Percentiles rank a stretch among this genome's conserved stretches.
These are phyloP conservation scores for Serendipita sp. DNA, from an alignment of 768 basidiomycete species.

Conservation along the genomic window DNA sequence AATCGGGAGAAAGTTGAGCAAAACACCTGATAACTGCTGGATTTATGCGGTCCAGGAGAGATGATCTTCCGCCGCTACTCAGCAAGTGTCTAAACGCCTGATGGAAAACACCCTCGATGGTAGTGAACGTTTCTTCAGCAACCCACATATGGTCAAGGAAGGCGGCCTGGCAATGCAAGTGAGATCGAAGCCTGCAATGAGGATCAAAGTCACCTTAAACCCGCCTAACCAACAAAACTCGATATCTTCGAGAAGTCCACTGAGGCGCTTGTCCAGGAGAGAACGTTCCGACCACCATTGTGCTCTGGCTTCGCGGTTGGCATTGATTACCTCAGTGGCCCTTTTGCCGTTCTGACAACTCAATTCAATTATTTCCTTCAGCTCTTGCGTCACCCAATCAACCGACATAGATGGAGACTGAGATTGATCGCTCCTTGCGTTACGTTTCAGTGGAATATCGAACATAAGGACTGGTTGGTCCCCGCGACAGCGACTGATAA, in stretches of 20 bases:
- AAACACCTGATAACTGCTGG: conserved; percentile 73
- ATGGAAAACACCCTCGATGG: too few species aligned
- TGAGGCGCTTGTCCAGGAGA: conserved; percentile 60
- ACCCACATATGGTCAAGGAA: too few species aligned
- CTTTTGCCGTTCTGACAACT: conserved; percentile 30
- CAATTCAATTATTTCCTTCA: conserved; percentile 54
- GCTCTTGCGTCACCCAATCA: conserved; percentile 53
- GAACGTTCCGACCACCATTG: conserved; percentile 79
- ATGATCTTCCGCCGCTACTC: not conserved
- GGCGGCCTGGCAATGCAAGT: too few species aligned
- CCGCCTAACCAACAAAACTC: conserved; percentile 96
- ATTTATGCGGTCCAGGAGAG: conserved; percentile 30
- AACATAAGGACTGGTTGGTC: conserved; percentile 57
- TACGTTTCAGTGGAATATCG: conserved; percentile 62
- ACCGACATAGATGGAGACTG: conserved; percentile 53
- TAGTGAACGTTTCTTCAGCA: too few species aligned
- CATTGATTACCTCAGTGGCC: conserved; percentile 59
- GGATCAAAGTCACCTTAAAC: conserved; percentile 57
- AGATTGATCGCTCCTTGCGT: conserved; percentile 60
- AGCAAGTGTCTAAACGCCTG: not conserved
- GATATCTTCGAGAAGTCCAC: conserved; percentile 61
- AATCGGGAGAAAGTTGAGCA: conserved; percentile 62
- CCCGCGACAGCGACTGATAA: conserved; percentile 63
- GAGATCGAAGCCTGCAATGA: not conserved
- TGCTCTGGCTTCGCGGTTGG: conserved; percentile 49